phyloP scores from a whole-genome alignment of 2,329 filamentous ascomycete genomes.

The Talaromyces sp. region DNA sequence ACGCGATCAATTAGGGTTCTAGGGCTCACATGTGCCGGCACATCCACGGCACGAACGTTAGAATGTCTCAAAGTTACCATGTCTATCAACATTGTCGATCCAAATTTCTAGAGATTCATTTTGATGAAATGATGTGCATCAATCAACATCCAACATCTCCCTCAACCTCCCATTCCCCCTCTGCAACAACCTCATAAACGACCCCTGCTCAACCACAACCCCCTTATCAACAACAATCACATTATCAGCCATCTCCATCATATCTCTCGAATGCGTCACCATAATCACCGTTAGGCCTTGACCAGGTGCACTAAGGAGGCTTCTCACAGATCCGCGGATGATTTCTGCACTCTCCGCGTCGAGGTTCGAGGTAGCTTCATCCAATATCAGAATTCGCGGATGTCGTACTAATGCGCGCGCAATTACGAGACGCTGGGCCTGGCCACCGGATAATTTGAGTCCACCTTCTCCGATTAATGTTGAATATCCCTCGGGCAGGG shows the following conservation, averaged over 20 bases:
- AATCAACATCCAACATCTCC: conserved; percentile 31
- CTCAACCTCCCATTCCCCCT: conserved; percentile 49
- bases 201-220: conserved; percentile 66
- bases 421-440: conserved; percentile 78
- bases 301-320: conserved; percentile 46
- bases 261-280: conserved; percentile 77
- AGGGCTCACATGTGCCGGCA: neutral
- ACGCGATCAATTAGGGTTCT: neutral
- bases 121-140: neutral
- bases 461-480: conserved; percentile 78
- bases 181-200: conserved; percentile 60
- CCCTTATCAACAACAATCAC: conserved; percentile 72
- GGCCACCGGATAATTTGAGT: conserved; percentile 71
- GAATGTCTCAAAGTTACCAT: neutral
- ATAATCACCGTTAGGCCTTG: conserved; percentile 68
- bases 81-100: neutral
- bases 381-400: conserved; percentile 73
- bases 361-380: conserved; percentile 82
- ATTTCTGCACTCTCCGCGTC: conserved; percentile 66
- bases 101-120: no score
- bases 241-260: conserved; percentile 78
- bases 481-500: conserved; percentile 67
- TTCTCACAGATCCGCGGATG: conserved; percentile 62
- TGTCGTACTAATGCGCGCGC: conserved; percentile 72
- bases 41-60: neutral